These are phyloP conservation scores for Volvox reticuliferus DNA, from an alignment of 139 green algal genomes.

Conservation along the genomic window DNA sequence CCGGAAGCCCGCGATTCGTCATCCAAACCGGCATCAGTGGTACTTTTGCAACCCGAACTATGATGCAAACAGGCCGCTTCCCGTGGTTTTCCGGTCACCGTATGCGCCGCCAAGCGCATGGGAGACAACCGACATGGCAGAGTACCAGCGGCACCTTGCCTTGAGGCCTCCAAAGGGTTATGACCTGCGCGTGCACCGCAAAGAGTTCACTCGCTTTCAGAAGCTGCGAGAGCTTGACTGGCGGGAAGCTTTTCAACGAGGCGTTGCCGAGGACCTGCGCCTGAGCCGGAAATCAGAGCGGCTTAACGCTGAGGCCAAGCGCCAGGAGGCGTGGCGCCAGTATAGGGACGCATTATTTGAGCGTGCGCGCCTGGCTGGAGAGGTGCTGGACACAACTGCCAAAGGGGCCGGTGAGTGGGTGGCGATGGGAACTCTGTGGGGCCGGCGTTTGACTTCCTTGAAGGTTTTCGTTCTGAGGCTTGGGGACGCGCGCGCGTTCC, in stretches of 20 bases:
- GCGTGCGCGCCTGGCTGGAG: not conserved
- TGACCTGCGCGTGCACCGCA: constrained; percentile 11
- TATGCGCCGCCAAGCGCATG: constrained; percentile 48
- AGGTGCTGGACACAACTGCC: not conserved
- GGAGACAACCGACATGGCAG: constrained; percentile 33
- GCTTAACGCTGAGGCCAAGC: not conserved
- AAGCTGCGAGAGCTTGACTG: constrained; percentile 59
- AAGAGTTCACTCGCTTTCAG: constrained; percentile 40
- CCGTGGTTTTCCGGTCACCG: constrained; percentile 47
- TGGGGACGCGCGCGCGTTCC: too few relatives aligned
- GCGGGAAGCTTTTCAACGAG: constrained; percentile 59
- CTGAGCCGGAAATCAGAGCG: not conserved
- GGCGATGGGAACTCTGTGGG: not conserved
- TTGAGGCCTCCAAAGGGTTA: constrained; percentile 8
- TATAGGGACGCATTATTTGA: constrained; percentile 37
- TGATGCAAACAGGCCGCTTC: constrained; percentile 47
- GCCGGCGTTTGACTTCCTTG: too few relatives aligned
- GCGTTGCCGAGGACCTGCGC: constrained; percentile 43
- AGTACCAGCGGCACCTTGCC: constrained; percentile 33
- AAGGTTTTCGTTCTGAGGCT: too few relatives aligned
- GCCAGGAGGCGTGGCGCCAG: constrained; percentile 37
- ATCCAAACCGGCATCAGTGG: constrained; percentile 65
- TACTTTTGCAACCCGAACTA: constrained; percentile 66
- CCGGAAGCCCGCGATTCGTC: constrained; percentile 68
- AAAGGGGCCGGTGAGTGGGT: not conserved